phyloP scores from a whole-genome alignment of 345 rosid species.

The Gossypium ekmanianum region DNA sequence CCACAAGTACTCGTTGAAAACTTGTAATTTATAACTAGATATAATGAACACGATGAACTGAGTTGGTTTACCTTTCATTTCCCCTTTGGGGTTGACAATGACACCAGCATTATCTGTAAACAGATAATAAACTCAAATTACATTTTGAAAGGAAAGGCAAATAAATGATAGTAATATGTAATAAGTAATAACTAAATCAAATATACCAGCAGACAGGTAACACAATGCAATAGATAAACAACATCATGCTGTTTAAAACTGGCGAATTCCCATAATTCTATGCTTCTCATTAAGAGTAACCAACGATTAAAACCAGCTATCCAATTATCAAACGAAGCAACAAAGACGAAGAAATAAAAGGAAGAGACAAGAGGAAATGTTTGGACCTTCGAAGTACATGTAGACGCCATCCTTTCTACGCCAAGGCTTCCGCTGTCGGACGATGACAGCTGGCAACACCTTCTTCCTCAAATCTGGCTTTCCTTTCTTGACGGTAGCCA shows the following conservation, averaged over 20 bases:
- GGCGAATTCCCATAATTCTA: conserved; percentile 16
- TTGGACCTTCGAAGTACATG: conserved; percentile 92
- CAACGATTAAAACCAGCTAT: background rate
- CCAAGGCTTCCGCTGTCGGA: conserved; percentile 93
- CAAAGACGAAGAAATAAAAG: background rate
- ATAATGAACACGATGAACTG: background rate
- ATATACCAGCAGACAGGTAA: conserved; percentile 34
- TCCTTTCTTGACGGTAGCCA: conserved; percentile 98
- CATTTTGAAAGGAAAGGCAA: background rate
- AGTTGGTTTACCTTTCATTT: conserved; percentile 48
- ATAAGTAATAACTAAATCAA: background rate
- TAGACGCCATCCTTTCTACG: conserved; percentile 97
- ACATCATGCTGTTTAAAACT: conserved; percentile 31
- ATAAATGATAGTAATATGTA: background rate
- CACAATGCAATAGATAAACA: conserved; percentile 20
- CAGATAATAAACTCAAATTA: background rate
- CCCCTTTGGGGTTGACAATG: conserved; percentile 62
- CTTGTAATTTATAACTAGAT: background rate
- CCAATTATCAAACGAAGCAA: conserved; percentile 21
- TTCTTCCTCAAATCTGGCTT: conserved; percentile 93
- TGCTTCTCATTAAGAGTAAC: conserved; percentile 26
- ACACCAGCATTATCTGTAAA: conserved; percentile 63
- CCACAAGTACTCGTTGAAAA: background rate
- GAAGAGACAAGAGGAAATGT: background rate
- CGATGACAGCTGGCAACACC: conserved; percentile 95